These are phyloP conservation scores for Kodamaea kakaduensis DNA, from an alignment of 805 yeast genomes.

Conservation along the genomic window DNA sequence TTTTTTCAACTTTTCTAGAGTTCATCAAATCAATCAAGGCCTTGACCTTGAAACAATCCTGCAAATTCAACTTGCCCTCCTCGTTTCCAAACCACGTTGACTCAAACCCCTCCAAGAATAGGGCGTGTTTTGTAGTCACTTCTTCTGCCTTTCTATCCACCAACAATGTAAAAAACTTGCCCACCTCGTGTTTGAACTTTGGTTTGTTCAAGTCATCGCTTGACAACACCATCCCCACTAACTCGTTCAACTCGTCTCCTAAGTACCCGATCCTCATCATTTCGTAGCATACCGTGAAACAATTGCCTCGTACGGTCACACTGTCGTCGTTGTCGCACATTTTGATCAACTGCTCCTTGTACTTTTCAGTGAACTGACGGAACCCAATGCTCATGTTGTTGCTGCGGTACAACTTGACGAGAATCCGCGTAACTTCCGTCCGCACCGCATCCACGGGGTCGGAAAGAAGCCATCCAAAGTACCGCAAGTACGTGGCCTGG, in stretches of 20 bases:
- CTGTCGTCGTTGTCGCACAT: conserved; percentile 50
- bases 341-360: conserved; percentile 59
- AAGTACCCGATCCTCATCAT: conserved; percentile 59
- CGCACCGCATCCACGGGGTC: conserved; percentile 63
- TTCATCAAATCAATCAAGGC: conserved; percentile 15
- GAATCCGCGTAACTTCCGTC: conserved; percentile 54
- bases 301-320: conserved; percentile 46
- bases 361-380: conserved; percentile 74
- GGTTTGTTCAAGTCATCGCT: conserved; percentile 13
- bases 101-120: conserved; percentile 26
- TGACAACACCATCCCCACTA: conserved; percentile 26
- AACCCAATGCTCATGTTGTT: conserved; percentile 52
- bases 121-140: conserved; percentile 30
- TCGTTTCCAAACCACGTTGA: conserved; percentile 20
- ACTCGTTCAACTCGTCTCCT: conserved; percentile 45
- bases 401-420: conserved; percentile 47
- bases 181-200: conserved; percentile 43
- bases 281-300: conserved; percentile 51
- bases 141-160: conserved; percentile 39
- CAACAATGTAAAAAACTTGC: conserved; percentile 48
- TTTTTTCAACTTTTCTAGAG: background rate
- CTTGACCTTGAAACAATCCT: conserved; percentile 20
- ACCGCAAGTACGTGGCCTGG: conserved; percentile 65
- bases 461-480: conserved; percentile 82
- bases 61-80: conserved; percentile 17